A percentile compares a stretch with the other conserved stretches of the same genome.
phyloP scores from a whole-genome alignment of 345 rosid species.

The Turnera subulata region DNA sequence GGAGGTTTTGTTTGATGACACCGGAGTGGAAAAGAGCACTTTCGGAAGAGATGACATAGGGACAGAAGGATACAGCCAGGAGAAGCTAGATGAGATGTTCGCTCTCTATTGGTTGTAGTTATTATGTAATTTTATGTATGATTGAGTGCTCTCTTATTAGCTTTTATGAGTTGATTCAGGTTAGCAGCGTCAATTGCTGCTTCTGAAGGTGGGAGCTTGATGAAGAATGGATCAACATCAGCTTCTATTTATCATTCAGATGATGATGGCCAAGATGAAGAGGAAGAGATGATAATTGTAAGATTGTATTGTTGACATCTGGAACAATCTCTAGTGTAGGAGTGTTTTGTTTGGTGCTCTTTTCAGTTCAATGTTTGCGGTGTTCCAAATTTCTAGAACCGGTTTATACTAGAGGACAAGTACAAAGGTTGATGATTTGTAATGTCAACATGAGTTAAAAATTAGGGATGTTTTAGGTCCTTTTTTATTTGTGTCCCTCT shows the following conservation, averaged over 20 bases:
- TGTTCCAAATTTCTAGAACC: slow-evolving; percentile 2
- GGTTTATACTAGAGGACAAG: not conserved
- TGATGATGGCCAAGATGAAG: slow-evolving; percentile 45
- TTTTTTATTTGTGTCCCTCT: not conserved
- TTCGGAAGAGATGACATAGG: slow-evolving; percentile 17
- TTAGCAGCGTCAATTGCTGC: slow-evolving; percentile 60
- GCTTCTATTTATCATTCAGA: slow-evolving; percentile 34
- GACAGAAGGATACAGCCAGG: slow-evolving; percentile 33
- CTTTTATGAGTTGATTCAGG: slow-evolving; percentile 40
- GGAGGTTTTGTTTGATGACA: slow-evolving; percentile 22
- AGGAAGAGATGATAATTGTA: slow-evolving; percentile 46
- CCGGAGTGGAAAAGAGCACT: slow-evolving; percentile 15
- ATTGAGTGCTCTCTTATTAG: slow-evolving; percentile 14
- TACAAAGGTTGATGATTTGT: not conserved
- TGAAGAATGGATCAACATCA: slow-evolving; percentile 38
- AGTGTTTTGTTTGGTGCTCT: too few relatives aligned
- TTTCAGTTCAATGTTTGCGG: too few relatives aligned
- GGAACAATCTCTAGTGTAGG: too few relatives aligned
- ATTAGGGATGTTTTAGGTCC: not conserved
- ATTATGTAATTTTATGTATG: slow-evolving; percentile 1
- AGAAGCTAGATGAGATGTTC: slow-evolving; percentile 69
- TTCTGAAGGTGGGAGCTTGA: slow-evolving; percentile 35
- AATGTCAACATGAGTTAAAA: not conserved
- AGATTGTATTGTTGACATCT: not conserved
- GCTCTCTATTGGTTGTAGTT: slow-evolving; percentile 22